Conservation (phyloP, 1,139 yeast genomes). For the Scheffersomyces segobiensis region DNA sequence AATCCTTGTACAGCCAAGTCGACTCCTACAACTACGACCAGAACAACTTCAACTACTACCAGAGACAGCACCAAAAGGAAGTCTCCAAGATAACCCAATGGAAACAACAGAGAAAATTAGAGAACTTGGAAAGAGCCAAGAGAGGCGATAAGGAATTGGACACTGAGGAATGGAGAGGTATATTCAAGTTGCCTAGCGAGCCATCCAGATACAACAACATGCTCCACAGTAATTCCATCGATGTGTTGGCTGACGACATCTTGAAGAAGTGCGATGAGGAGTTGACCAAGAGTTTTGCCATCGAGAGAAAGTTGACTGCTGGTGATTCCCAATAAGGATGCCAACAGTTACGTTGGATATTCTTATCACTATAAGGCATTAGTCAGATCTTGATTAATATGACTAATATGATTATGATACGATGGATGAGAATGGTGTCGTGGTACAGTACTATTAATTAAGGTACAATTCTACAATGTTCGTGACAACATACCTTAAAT, state of each 20-base stretch:
- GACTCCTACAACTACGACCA: constrained; percentile 82
- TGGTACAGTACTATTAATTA: background rate
- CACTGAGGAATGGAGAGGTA: constrained; percentile 65
- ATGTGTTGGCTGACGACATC: constrained; percentile 64
- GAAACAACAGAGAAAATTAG: constrained; percentile 67
- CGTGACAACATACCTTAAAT: background rate
- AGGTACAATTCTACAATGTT: no score
- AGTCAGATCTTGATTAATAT: background rate
- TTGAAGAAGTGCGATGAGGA: constrained; percentile 67
- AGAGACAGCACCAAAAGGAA: constrained; percentile 75
- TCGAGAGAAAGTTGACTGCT: constrained; percentile 47
- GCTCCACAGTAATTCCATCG: constrained; percentile 68
- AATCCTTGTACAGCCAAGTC: constrained; percentile 69
- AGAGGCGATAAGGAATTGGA: constrained; percentile 58
- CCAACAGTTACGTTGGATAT: background rate
- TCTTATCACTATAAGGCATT: background rate
- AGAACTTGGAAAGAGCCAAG: constrained; percentile 60
- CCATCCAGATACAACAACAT: constrained; percentile 78
- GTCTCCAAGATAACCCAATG: constrained; percentile 70
- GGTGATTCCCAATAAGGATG: constrained; percentile 1
- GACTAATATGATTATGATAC: background rate
- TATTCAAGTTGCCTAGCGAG: constrained; percentile 70
- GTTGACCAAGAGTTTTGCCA: constrained; percentile 60
- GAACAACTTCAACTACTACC: constrained; percentile 80
- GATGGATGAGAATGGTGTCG: background rate